phyloP scores from a whole-genome alignment of 2,329 filamentous ascomycete genomes.

The Microcyclosporella mali region DNA sequence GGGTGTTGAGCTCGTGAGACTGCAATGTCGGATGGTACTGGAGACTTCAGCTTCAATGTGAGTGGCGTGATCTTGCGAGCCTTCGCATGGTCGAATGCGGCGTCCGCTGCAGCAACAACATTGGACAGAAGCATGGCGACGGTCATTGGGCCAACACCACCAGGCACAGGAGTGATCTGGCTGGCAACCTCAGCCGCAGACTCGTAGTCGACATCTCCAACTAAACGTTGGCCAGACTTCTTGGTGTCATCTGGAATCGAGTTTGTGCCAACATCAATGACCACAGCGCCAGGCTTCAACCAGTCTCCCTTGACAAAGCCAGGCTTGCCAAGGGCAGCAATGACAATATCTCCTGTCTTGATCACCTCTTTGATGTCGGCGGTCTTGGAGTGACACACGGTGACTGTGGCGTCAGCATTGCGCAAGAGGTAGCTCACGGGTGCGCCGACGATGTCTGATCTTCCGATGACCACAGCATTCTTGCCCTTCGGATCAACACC shows the following conservation, averaged over 20 bases:
- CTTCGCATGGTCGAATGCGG: conserved; percentile 78
- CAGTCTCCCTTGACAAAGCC: conserved; percentile 90
- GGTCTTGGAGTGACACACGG: conserved; percentile 89
- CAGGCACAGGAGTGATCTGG: conserved; percentile 90
- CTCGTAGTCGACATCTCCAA: conserved; percentile 92
- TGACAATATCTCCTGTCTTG: conserved; percentile 79
- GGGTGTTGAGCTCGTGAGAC: conserved; percentile 83
- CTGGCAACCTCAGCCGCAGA: conserved; percentile 79
- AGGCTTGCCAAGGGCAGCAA: conserved; percentile 84
- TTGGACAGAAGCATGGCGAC: conserved; percentile 97
- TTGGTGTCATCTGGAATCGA: conserved; percentile 82
- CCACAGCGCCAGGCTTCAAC: conserved; percentile 89
- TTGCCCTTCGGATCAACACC: conserved; percentile 82
- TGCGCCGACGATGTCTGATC: conserved; percentile 95
- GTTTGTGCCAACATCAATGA: conserved; percentile 97
- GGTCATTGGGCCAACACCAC: conserved; percentile 97
- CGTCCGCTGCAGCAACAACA: conserved; percentile 76
- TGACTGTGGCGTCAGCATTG: conserved; percentile 94
- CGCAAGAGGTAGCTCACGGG: conserved; percentile 93
- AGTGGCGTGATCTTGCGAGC: conserved; percentile 72
- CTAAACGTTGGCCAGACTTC: conserved; percentile 86
- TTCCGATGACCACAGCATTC: conserved; percentile 86
- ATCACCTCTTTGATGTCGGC: conserved; percentile 65
- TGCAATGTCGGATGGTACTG: conserved; percentile 92
- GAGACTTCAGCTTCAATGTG: conserved; percentile 69